These are phyloP conservation scores for Coemansia biformis DNA, from an alignment of 192 early-diverging fungal genomes.

Conservation along the genomic window DNA sequence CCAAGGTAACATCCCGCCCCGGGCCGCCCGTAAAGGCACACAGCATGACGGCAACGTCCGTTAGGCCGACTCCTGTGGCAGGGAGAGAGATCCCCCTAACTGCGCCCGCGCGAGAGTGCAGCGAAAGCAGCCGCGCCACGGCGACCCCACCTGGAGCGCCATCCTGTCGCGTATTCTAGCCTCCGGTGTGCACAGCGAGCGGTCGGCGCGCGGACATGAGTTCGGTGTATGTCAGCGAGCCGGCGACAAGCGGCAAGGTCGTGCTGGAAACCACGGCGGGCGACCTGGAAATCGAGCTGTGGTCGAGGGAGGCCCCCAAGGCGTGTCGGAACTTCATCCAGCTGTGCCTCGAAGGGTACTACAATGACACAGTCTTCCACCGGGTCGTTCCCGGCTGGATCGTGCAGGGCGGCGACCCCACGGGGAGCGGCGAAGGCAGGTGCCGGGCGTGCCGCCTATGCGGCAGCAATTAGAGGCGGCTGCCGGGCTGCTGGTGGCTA, in stretches of 20 bases:
- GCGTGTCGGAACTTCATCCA: slow-evolving; percentile 95
- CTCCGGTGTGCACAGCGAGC: too few species aligned
- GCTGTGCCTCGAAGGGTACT: slow-evolving; percentile 85
- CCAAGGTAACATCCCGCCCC: too few species aligned
- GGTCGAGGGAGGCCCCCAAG: slow-evolving; percentile 90
- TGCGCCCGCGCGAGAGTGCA: too few species aligned
- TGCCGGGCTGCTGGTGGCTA: neutral
- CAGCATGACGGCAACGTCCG: too few species aligned
- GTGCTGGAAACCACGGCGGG: slow-evolving; percentile 80
- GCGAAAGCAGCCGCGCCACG: too few species aligned
- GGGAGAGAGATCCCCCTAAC: too few species aligned
- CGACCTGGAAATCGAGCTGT: slow-evolving; percentile 87
- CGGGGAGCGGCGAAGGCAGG: slow-evolving; percentile 63
- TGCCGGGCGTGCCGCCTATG: neutral
- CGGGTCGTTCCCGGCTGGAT: slow-evolving; percentile 86
- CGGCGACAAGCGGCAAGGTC: slow-evolving; percentile 63
- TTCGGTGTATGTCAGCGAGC: slow-evolving; percentile 44
- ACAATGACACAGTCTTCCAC: slow-evolving; percentile 85
- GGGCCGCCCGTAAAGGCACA: too few species aligned
- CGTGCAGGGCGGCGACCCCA: slow-evolving; percentile 92
- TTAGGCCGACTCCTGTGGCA: too few species aligned
- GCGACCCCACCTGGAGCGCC: too few species aligned
- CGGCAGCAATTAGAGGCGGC: neutral
- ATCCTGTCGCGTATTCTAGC: too few species aligned
- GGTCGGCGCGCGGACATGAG: slow-evolving; percentile 13